phyloP scores from a whole-genome alignment of 192 early-diverging fungal species.

The Backusella parvicylindrica region DNA sequence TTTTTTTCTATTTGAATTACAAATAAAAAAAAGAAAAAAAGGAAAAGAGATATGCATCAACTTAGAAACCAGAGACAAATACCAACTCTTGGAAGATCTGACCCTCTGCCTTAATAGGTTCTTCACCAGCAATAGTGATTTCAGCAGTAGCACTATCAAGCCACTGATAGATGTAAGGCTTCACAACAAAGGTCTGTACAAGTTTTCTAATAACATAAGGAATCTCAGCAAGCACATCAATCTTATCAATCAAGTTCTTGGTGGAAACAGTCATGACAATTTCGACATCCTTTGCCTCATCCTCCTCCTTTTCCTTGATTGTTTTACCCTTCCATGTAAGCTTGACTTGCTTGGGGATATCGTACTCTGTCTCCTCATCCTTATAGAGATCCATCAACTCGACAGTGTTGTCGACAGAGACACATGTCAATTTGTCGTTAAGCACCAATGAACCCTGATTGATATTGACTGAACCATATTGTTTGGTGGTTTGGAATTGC shows the following conservation, averaged over 20 bases:
- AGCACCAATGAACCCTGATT: constrained; percentile 74
- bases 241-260: constrained; percentile 68
- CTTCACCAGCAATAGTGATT: constrained; percentile 68
- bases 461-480: constrained; percentile 61
- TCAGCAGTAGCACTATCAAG: constrained; percentile 70
- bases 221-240: constrained; percentile 89
- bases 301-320: constrained; percentile 56
- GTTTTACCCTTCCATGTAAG: constrained; percentile 83
- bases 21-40: too few species aligned
- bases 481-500: constrained; percentile 78
- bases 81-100: constrained; percentile 81
- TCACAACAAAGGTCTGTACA: constrained; percentile 89
- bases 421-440: constrained; percentile 62
- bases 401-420: constrained; percentile 72
- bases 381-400: constrained; percentile 58
- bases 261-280: constrained; percentile 63
- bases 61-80: constrained; percentile 54
- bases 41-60: not conserved
- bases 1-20: not conserved
- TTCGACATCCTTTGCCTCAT: constrained; percentile 58
- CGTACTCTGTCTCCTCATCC: constrained; percentile 83
- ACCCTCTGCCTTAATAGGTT: constrained; percentile 57
- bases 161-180: constrained; percentile 94
- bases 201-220: constrained; percentile 87
- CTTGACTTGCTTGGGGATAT: constrained; percentile 68